A percentile compares a stretch with the other conserved stretches of the same genome.
Conservation (phyloP, 2,329 filamentous ascomycete genomes). For the Microcyclospora pomicola region DNA sequence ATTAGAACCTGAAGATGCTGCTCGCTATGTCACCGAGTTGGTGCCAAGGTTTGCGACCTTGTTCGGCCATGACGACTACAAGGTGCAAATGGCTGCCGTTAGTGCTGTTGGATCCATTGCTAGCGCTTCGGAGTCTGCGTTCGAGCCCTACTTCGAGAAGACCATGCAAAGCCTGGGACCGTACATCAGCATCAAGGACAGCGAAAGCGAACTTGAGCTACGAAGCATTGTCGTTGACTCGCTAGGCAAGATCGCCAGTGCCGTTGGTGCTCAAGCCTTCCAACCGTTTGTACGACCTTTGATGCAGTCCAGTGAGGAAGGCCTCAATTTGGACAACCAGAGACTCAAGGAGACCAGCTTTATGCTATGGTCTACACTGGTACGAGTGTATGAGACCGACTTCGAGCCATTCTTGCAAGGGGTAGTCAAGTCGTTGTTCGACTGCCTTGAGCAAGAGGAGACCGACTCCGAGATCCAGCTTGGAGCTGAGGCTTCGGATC, state of each 20-base stretch:
- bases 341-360: slow-evolving; percentile 91
- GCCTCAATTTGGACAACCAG: slow-evolving; percentile 73
- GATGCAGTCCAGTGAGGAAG: slow-evolving; percentile 87
- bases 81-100: slow-evolving; percentile 79
- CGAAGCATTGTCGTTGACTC: slow-evolving; percentile 83
- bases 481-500: slow-evolving; percentile 57
- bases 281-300: slow-evolving; percentile 81
- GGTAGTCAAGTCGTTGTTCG: slow-evolving; percentile 66
- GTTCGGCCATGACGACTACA: slow-evolving; percentile 70
- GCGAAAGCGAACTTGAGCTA: slow-evolving; percentile 77
- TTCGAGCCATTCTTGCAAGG: slow-evolving; percentile 67
- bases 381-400: slow-evolving; percentile 80
- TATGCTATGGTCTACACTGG: slow-evolving; percentile 88
- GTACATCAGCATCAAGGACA: slow-evolving; percentile 76
- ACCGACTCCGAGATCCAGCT: slow-evolving; percentile 64
- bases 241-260: slow-evolving; percentile 80
- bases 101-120: slow-evolving; percentile 86
- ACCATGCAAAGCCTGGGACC: slow-evolving; percentile 81
- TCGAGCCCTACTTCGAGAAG: slow-evolving; percentile 80
- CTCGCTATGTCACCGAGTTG: slow-evolving; percentile 67
- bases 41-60: slow-evolving; percentile 75
- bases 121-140: slow-evolving; percentile 65
- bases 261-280: slow-evolving; percentile 75
- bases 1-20: slow-evolving; percentile 66
- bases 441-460: slow-evolving; percentile 81